Conservation (phyloP, 2,329 filamentous ascomycete genomes). For the Pseudopithomyces maydicus region DNA sequence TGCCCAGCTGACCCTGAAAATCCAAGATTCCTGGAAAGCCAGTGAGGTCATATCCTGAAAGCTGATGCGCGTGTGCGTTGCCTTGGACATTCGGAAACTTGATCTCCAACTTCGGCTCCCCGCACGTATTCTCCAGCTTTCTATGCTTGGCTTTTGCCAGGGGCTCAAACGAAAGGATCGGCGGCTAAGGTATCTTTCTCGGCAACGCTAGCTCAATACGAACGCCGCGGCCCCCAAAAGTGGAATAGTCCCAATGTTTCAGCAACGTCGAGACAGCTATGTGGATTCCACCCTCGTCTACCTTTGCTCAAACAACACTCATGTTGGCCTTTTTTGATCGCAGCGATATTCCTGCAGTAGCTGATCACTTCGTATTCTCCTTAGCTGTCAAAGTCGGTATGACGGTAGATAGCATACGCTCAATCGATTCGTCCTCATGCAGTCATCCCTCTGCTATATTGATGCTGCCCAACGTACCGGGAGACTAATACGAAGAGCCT, state of each 20-base stretch:
- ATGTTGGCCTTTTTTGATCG: not conserved
- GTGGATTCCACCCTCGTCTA: not conserved
- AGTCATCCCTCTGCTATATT: not conserved
- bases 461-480: not conserved
- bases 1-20: not conserved
- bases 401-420: not conserved
- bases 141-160: not conserved
- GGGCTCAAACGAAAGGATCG: not conserved
- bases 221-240: not conserved
- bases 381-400: not conserved
- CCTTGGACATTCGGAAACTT: not conserved
- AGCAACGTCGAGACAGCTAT: conserved; percentile 2
- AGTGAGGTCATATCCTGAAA: not conserved
- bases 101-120: not conserved
- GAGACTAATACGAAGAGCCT: not conserved
- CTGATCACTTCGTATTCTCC: not conserved
- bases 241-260: not conserved
- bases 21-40: not conserved
- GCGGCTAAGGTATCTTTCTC: not conserved
- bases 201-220: not conserved
- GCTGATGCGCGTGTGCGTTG: not conserved
- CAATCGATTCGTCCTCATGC: not conserved
- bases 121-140: not conserved
- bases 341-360: not conserved
- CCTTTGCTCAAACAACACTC: not conserved